Evolutionary conservation across 495 filamentous ascomycete species (phyloP), one percentile per base, ranked within the genome.

Genomic region (Pyrenula aspistea): DNA sequence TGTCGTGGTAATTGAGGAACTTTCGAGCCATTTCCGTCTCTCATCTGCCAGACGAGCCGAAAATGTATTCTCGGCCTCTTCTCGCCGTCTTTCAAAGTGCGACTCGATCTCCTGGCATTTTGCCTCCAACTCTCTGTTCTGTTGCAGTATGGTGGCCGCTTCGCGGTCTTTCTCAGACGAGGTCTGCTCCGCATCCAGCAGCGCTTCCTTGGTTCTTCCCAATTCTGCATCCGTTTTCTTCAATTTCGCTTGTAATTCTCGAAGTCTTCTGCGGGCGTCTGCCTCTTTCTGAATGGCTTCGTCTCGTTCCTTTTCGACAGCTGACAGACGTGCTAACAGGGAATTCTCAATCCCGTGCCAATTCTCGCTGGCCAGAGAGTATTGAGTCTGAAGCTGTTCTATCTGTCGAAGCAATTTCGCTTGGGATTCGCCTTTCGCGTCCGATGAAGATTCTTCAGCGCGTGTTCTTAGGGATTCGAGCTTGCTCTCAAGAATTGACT

Each of bases 301-400:
- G 63, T 97, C 92, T 50, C 91, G 74, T 63, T 99, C 94, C 64
- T 84, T 90, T 65, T 99, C 93, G 10, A 96, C 73, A 55, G 73
- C 83, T 1, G 82, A 76, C 24, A 94, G 76, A 51, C 90, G 77
- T 21, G 85, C 77, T 36, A 89, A 76, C 51, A 97, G 70, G 0
- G 87, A 91, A 12, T 87, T 80, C 61, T 99, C 92, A 51, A 97
- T 87, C 0, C 90, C 88, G 58, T 96, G 91, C 94, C 94, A 99
- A 66, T 97, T 99, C 62, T 95, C 91, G 59, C 88, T 92, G 1
- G 94, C 93, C 53, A 90, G 82, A 0, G 89, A 85, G 68, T 99
- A 95, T 68, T 99, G 94, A 2, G 87, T 92, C 70, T 97, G 94
- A 53, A 99, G 71, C 1, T 89, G 96, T 75, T 99, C 94, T 24